Evolutionary conservation across 768 basidiomycete genomes (phyloP), one percentile per base, ranked within the genome.

Genomic region (Russula compacta): DNA sequence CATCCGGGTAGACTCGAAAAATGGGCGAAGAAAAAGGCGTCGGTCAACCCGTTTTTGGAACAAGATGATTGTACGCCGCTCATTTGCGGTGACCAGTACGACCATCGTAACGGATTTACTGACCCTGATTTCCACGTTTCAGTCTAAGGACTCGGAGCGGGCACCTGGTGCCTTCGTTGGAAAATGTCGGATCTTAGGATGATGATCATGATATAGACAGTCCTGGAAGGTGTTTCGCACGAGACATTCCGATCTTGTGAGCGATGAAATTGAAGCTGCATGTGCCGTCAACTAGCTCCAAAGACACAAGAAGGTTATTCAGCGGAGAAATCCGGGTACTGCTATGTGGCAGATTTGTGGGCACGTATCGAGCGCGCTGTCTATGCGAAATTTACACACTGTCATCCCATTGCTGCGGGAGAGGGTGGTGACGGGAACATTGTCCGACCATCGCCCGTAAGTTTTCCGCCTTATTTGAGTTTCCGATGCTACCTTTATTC

Each of bases 21-120:
- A 35, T 35, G n/a, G 15, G 39, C 9, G n/a, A 29, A 36, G 10
- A 36, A 52, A 59, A 42, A 42, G 24, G 21, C 1, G 21, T 42
- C 36, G 24, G 46, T 21, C 32, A 19, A 40, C n/a, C 46, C 53
- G 36, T 11, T 21, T 58, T 58, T 32, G 39, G 56, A 47, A 33
- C 47, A 35, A 9, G 38, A 39, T 17, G 15, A 17, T 9, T 49
- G 48, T 38, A 50, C 39, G 24, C 44, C 53, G 38, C n/a, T 48
- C 36, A 33, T n/a, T 2, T 49, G 32, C 40, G 29, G 19, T 19
- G 35, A 15, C 17, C 7, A 36, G n/a, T 32, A 36, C 38, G 15
- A 60, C 53, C 21, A 55, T 60, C 59, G 53, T 53, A 42, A 55
- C 32, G 59, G 53, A 49, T 21, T 60, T 60, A 19, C 47, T 49